A percentile compares a stretch with the other conserved stretches of the same genome.
Conservation (phyloP, 192 early-diverging fungal genomes). For the Geranomyces variabilis region DNA sequence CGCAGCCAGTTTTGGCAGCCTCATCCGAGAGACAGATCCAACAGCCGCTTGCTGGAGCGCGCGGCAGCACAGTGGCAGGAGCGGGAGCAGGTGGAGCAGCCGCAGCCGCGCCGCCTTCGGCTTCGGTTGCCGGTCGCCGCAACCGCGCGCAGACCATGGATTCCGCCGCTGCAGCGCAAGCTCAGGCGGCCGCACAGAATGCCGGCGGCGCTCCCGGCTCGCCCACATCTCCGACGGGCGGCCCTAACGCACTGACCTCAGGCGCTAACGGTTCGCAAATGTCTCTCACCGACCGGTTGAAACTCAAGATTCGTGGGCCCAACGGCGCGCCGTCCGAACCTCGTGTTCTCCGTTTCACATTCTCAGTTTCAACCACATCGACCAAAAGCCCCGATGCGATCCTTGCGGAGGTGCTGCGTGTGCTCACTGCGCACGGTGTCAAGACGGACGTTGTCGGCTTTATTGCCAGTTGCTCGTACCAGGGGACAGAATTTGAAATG, state of each 20-base stretch:
- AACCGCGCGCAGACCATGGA: constrained; percentile 50
- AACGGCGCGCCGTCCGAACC: constrained; percentile 42
- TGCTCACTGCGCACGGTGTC: constrained; percentile 42
- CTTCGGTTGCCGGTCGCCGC: constrained; percentile 24
- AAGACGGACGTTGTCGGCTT: constrained; percentile 36
- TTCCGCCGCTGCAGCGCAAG: constrained; percentile 21
- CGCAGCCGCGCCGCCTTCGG: background rate
- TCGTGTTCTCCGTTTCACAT: constrained; percentile 59
- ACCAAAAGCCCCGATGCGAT: constrained; percentile 60
- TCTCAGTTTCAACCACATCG: constrained; percentile 59
- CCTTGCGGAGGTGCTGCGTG: constrained; percentile 49
- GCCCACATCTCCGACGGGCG: background rate
- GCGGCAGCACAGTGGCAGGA: background rate
- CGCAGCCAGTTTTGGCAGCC: constrained; percentile 1
- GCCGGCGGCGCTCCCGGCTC: constrained; percentile 8
- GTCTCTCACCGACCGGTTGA: constrained; percentile 38
- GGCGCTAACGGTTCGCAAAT: constrained; percentile 33
- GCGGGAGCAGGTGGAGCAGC: constrained; percentile 6
- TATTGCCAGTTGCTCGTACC: constrained; percentile 39
- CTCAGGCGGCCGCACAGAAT: constrained; percentile 12
- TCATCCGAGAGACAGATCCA: background rate
- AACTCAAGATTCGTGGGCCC: constrained; percentile 35
- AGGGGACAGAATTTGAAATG: constrained; percentile 63
- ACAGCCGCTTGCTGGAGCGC: background rate
- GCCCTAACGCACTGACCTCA: constrained; percentile 2